A percentile compares a stretch with the other conserved stretches of the same genome.
phyloP scores from a whole-genome alignment of 208 protist species.

The Trypanosoma boissoni region DNA sequence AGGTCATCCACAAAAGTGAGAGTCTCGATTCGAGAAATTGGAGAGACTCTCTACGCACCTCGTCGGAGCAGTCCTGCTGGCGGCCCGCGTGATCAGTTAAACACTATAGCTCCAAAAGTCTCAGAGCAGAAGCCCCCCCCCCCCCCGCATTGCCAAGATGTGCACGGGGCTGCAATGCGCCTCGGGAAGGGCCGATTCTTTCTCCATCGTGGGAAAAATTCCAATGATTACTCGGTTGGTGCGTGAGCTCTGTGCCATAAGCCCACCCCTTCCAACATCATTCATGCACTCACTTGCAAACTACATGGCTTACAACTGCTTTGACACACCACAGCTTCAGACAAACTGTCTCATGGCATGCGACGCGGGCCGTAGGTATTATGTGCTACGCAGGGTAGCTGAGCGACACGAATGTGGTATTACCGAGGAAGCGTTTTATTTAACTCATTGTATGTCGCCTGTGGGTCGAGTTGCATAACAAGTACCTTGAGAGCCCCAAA shows the following conservation, averaged over 20 bases:
- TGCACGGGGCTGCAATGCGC: background rate
- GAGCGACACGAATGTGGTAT: background rate
- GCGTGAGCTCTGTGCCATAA: background rate
- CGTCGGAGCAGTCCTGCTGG: background rate
- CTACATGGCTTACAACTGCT: background rate
- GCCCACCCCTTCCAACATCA: background rate
- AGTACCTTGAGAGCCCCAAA: background rate
- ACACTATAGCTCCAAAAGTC: background rate
- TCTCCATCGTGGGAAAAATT: background rate
- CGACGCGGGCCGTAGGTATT: background rate
- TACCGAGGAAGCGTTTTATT: background rate
- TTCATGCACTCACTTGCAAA: background rate
- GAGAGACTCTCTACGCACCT: background rate
- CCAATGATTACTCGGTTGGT: background rate
- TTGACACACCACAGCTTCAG: background rate
- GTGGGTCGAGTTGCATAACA: slow-evolving; percentile 11
- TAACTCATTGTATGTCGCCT: background rate
- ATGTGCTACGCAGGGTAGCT: background rate
- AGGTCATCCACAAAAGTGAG: slow-evolving; percentile 6
- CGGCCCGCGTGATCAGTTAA: background rate
- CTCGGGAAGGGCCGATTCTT: background rate
- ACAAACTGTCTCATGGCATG: slow-evolving; percentile 1
- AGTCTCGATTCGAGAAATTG: background rate
- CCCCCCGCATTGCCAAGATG: background rate
- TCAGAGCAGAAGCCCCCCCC: background rate